Evolutionary conservation across 2,329 filamentous ascomycete genomes (phyloP), one percentile per base, ranked within the genome.

Genomic region (Lachnellula arida): DNA sequence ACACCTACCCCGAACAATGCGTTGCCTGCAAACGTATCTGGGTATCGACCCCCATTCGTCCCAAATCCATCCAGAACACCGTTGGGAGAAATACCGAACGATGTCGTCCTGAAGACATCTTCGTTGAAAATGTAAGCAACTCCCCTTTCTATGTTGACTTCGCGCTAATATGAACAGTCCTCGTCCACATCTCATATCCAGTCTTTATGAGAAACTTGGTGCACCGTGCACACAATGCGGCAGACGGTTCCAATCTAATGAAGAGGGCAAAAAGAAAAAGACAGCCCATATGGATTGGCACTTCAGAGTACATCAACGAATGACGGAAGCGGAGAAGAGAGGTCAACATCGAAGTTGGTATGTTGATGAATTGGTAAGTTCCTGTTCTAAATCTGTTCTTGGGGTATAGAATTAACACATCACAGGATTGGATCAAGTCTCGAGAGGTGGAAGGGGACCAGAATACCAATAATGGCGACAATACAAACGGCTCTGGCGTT

Each of bases 281-380:
- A 89, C 87, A 23, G 85, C 87, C 3, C 94, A 99, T 70, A 86
- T 99, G 78, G 94, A 99, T 73, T 99, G 94, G 94, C 94, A 99
- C 73, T 99, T 99, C 75, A 86, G 88, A 55, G 92, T 93, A 23
- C 93, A 97, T 68, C 88, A 92, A 67, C 87, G 91, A 46, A 90
- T 95, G 73, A 85, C 86, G 2, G 93, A 97, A 64, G 87, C 89
- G 14, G 86, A 90, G 67, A 93, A 90, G 70, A 83, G 90, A 59
- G 91, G 89, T 34, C 89, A 95, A 65, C 92, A 95, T 68, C 86
- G 94, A 35, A 95, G 91, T 72, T 97, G 91, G 91, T 97, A 96
- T 70, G 86, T 96, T 49, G 90, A 95, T 67, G 89, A 96, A 75
- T 80, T 86, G 75, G 88, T 90, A 79, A 75, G 84, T 72, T 44